Evolutionary conservation across 2,329 filamentous ascomycete species (phyloP), one percentile per base, ranked within the genome.

Genomic region (Aspergillus fructus): DNA sequence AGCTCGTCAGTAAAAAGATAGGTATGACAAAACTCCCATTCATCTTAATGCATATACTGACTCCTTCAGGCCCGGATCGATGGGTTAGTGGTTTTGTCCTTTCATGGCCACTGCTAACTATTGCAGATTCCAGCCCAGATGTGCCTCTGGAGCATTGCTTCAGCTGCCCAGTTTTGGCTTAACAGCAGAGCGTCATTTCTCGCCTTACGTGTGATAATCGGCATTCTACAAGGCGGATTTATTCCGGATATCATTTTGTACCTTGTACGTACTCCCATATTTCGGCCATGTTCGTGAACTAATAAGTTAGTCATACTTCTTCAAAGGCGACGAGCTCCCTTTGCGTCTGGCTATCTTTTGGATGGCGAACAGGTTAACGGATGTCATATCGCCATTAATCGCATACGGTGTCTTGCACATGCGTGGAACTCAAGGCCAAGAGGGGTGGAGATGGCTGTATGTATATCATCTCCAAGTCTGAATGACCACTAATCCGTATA

Each of bases 391-490:
- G 1, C 64, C 67, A 5, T 70, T 76, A 15, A 61, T 75, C 4
- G 73, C 72, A 2, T 72, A 67, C 46, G 73, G 72, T 12, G 64
- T 76, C 3, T 60, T 75, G 27, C 71, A 75, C 50, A 71, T 80
- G 70, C 68, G 74, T 17, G 77, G 77, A 0, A 63, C 76, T 0
- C 63, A 72, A 23, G 76, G 76, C 3, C 70, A 71, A 49, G 65
- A 64, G 24, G 78, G 78, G 0, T 81, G 79, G 79, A 62, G 68
- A 45, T 77, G 74, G 68, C 59, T 77, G n/a, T 51, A 51, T n/a
- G 49, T 51, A 5, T 27, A 37, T n/a, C 6, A n/a, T 8, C 13
- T 24, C 27, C 9, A n/a, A 6, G 5, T 21, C 12, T 43, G 19
- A 15, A 21, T 13, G 24, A 12, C 8, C 41, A 21, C 41, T 37